These are phyloP conservation scores for Urtica urens DNA, from an alignment of 306 rosid species.

Conservation along the genomic window DNA sequence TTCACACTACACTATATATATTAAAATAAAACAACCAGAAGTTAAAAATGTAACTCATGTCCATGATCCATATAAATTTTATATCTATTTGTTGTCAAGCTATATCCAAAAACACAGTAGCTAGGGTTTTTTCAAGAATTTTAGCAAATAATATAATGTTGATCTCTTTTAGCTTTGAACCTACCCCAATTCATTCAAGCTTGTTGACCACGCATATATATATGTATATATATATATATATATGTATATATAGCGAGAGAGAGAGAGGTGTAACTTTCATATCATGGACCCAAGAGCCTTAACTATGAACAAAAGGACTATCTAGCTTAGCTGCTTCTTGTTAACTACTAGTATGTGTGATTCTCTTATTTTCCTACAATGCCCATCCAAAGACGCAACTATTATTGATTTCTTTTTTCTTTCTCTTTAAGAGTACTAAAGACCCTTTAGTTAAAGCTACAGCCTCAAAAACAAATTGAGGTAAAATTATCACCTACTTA, in stretches of 20 bases:
- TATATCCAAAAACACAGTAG: neutral
- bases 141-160: neutral
- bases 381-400: conserved; percentile 20
- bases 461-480: conserved; percentile 6
- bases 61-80: neutral
- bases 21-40: too few species aligned
- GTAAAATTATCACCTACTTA: conserved; percentile 12
- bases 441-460: neutral
- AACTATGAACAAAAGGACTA: conserved; percentile 14
- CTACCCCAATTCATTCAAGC: conserved; percentile 7
- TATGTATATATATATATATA: too few species aligned
- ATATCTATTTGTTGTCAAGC: neutral
- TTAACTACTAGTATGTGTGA: neutral
- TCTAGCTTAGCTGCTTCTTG: conserved; percentile 2
- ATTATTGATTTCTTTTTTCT: conserved; percentile 4
- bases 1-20: too few species aligned
- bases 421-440: conserved; percentile 1
- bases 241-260: neutral
- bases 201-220: conserved; percentile 17
- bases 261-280: conserved; percentile 17
- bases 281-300: conserved; percentile 10
- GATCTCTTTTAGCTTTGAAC: conserved; percentile 4
- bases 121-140: conserved; percentile 11
- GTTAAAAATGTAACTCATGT: neutral
- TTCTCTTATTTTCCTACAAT: conserved; percentile 4